These are phyloP conservation scores for Globisporangium canariense DNA, from an alignment of 352 stramenopile genomes.

Conservation along the genomic window DNA sequence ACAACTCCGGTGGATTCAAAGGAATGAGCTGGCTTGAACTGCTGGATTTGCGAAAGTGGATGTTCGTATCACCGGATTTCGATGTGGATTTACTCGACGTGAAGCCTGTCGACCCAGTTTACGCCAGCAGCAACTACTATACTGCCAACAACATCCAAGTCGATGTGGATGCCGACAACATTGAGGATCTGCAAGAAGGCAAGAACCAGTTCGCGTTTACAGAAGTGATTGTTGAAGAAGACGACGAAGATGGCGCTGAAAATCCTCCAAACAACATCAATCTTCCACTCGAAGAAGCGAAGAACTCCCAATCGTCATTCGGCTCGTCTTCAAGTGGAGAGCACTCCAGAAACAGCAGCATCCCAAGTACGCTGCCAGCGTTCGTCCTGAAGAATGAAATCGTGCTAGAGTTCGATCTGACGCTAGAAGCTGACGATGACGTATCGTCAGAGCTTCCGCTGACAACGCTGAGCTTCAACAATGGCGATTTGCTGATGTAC, in stretches of 20 bases:
- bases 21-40: slow-evolving; percentile 84
- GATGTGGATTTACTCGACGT: slow-evolving; percentile 61
- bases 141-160: slow-evolving; percentile 84
- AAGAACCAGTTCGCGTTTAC: slow-evolving; percentile 60
- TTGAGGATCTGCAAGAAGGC: slow-evolving; percentile 24
- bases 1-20: slow-evolving; percentile 77
- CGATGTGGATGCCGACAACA: slow-evolving; percentile 52
- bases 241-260: slow-evolving; percentile 51
- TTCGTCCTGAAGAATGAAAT: slow-evolving; percentile 83
- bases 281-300: slow-evolving; percentile 12
- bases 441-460: slow-evolving; percentile 61
- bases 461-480: slow-evolving; percentile 72
- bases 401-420: slow-evolving; percentile 79
- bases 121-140: slow-evolving; percentile 82
- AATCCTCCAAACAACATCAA: slow-evolving; percentile 13
- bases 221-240: slow-evolving; percentile 63
- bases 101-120: slow-evolving; percentile 62
- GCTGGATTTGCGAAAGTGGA: slow-evolving; percentile 83
- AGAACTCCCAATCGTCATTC: slow-evolving; percentile 32
- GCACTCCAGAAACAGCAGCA: slow-evolving; percentile 45
- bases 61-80: slow-evolving; percentile 72
- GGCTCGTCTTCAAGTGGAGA: slow-evolving; percentile 55
- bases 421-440: slow-evolving; percentile 62
- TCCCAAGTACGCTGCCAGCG: slow-evolving; percentile 58
- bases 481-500: slow-evolving; percentile 82